Base-by-base conservation (phyloP, 1,284 basidiomycete genomes). In the Ganoderma lingzhi region DNA sequence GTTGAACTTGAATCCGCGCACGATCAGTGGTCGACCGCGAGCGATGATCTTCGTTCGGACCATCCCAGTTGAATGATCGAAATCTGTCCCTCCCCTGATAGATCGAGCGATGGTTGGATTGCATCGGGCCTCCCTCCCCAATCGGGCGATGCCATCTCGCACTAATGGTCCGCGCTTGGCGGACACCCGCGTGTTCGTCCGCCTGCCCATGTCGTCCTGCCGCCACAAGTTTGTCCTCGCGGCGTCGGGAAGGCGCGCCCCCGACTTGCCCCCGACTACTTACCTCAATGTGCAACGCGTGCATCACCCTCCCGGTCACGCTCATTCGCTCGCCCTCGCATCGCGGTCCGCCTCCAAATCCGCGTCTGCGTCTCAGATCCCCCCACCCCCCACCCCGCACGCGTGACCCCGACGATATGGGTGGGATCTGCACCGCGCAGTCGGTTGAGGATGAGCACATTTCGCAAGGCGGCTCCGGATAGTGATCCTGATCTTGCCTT, bases 61-160 rank as follows among this genome's bases (percentile, higher is more conserved):
- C 9, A 51, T 51, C 48, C 48, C 45, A n/a, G 6, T n/a, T 9
- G 45, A 19, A 9, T 8, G 45, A 48, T 48, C 45, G 48, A 3
- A 51, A 51, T 51, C 48, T 51, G 10, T 14, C 48, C 45, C n/a
- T 12, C 12, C 23, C 23, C 23, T 12, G 23, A 9, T n/a, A 4
- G n/a, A 6, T 48, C 45, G 45, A 28, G 10, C 23, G 6, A 4
- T 23, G 48, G 28, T 48, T n/a, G 44, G 44, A 45, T 48, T 19
- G 45, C 45, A 51, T 51, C 48, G 48, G 45, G 15, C 45, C 48
- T 14, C 48, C 10, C 48, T 14, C 48, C 10, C 48, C 48, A 12
- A 51, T 51, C 48, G 48, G 48, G 48, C 48, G 48, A 51, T 51
- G 48, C 10, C 48, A 51, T 51, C 48, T 51, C 48, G 48, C 23